Evolutionary conservation across 176 grass and related monocot species (phyloP).

Genomic region (Zoysia pacifica): DNA sequence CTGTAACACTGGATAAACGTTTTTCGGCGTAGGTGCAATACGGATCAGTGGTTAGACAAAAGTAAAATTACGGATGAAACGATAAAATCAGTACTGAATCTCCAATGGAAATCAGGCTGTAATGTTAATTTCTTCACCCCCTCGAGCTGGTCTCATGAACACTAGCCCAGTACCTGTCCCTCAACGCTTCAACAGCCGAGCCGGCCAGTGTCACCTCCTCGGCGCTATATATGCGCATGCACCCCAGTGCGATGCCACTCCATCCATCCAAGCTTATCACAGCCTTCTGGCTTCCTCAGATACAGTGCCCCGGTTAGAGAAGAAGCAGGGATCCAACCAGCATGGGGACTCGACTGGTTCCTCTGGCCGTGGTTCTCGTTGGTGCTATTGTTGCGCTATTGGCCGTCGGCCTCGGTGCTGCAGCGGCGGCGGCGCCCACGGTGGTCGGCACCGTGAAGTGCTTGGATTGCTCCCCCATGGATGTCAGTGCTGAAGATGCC

Average conservation of each 20-base stretch:
- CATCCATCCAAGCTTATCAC: slow-evolving; percentile 30
- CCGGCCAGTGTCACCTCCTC: neutral
- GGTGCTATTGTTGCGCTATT: slow-evolving; percentile 33
- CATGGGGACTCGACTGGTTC: slow-evolving; percentile 36
- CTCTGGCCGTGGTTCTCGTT: slow-evolving; percentile 10
- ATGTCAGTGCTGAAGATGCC: slow-evolving; percentile 34
- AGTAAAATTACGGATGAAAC: slow-evolving; percentile 25
- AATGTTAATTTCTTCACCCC: neutral
- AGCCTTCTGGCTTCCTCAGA: slow-evolving; percentile 7
- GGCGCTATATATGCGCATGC: slow-evolving; percentile 43
- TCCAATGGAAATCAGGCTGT: slow-evolving; percentile 8
- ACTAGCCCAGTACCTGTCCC: slow-evolving; percentile 23
- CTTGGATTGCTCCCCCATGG: slow-evolving; percentile 45
- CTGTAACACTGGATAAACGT: no score
- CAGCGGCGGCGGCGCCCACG: slow-evolving; percentile 13
- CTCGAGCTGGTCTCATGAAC: slow-evolving; percentile 37
- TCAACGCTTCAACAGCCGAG: slow-evolving; percentile 14
- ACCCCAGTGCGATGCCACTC: neutral
- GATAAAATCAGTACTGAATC: slow-evolving; percentile 13
- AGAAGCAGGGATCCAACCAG: neutral
- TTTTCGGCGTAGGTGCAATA: neutral
- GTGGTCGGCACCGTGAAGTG: slow-evolving; percentile 50
- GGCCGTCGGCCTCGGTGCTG: slow-evolving; percentile 10
- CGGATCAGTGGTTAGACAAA: neutral
- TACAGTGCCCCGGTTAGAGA: neutral